Conservation (phyloP, 1,284 basidiomycete species). For the Cutaneotrichosporon sp. region DNA sequence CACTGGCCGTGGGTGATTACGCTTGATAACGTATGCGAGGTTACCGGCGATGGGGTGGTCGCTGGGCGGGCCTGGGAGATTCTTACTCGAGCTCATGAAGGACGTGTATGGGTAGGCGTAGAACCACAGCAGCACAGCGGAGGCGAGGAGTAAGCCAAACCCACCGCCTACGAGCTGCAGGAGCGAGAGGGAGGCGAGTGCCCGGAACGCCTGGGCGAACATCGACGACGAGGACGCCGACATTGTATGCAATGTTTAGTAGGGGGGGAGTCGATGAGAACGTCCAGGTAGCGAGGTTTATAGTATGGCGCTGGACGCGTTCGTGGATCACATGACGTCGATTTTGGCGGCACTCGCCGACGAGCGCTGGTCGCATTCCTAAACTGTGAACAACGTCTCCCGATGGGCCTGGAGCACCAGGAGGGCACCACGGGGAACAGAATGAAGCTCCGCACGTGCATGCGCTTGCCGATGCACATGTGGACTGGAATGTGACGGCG, state of each 20-base stretch:
- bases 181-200: not conserved
- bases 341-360: too few relatives aligned
- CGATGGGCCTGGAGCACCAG: too few relatives aligned
- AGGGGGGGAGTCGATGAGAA: too few relatives aligned
- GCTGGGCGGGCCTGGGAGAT: constrained; percentile 1
- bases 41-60: constrained; percentile 3
- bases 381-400: too few relatives aligned
- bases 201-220: not conserved
- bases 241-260: too few relatives aligned
- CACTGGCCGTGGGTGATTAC: constrained; percentile 4
- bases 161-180: not conserved
- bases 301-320: not conserved
- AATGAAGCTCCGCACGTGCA: too few relatives aligned
- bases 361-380: too few relatives aligned
- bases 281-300: too few relatives aligned
- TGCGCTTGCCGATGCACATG: too few relatives aligned
- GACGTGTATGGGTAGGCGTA: constrained; percentile 1
- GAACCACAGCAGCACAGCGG: not conserved
- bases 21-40: not conserved
- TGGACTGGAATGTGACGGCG: too few relatives aligned
- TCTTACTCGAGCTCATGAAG: not conserved
- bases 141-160: not conserved
- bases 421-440: too few relatives aligned
- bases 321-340: not conserved
- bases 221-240: not conserved